A percentile compares a stretch with the other conserved stretches of the same genome.
Conservation (phyloP, 148 eudicot genomes). For the Cornus suecica region DNA sequence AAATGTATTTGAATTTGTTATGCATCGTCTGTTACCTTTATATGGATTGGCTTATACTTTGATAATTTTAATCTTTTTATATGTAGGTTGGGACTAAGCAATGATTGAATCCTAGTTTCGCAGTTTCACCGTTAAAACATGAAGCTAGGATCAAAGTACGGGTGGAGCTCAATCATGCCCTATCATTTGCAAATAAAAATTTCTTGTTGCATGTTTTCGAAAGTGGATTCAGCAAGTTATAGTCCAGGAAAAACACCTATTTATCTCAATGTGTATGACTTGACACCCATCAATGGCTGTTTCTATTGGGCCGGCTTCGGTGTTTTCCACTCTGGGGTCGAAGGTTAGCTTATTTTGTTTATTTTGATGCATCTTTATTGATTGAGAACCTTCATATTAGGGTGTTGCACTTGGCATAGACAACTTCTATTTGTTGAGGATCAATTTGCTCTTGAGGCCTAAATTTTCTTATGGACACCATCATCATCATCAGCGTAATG, state of each 20-base stretch:
- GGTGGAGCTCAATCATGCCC: conserved; percentile 43
- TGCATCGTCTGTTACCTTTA: conserved; percentile 2
- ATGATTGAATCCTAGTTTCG: conserved; percentile 34
- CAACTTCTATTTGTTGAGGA: neutral
- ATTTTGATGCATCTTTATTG: conserved; percentile 9
- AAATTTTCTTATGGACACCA: neutral
- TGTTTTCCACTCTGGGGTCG: conserved; percentile 78
- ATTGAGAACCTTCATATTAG: neutral
- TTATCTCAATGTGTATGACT: conserved; percentile 83
- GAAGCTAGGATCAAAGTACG: conserved; percentile 41
- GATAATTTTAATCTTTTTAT: neutral
- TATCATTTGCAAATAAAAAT: conserved; percentile 33
- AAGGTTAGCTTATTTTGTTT: conserved; percentile 44
- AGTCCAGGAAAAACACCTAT: conserved; percentile 58
- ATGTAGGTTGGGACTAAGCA: conserved; percentile 48
- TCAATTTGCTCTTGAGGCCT: neutral
- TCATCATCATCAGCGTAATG: no score
- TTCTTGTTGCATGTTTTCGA: conserved; percentile 57
- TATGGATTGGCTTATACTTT: neutral
- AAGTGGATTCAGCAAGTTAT: conserved; percentile 47
- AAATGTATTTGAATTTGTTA: no score
- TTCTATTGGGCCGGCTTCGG: conserved; percentile 92
- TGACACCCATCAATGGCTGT: conserved; percentile 78
- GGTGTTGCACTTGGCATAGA: neutral
- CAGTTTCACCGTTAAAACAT: conserved; percentile 34